Conservation (phyloP, 805 yeast species). For the Saturnispora quitensis region DNA sequence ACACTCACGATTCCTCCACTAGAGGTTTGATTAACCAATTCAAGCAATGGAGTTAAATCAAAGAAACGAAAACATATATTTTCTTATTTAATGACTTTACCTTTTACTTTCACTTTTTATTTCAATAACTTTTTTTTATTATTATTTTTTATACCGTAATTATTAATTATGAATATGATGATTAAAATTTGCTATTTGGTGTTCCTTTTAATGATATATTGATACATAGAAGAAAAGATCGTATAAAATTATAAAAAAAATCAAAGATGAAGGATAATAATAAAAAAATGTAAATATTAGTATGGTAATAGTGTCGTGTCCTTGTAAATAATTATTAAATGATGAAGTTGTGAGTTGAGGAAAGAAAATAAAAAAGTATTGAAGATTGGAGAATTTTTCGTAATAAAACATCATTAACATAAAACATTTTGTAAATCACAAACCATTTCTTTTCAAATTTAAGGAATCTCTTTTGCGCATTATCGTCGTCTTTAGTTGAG, state of each 20-base stretch:
- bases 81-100: background rate
- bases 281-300: too few species aligned
- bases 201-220: background rate
- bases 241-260: background rate
- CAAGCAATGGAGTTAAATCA: conserved; percentile 63
- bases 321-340: background rate
- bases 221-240: background rate
- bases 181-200: background rate
- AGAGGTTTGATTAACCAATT: conserved; percentile 90
- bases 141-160: background rate
- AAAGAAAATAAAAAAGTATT: background rate
- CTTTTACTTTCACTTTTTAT: background rate
- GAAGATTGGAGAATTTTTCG: background rate
- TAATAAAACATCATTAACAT: background rate
- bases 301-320: background rate
- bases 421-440: background rate
- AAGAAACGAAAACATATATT: background rate
- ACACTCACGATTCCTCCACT: conserved; percentile 83
- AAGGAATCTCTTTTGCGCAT: conserved; percentile 7
- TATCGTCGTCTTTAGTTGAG: conserved; percentile 5
- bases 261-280: background rate
- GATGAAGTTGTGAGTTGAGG: background rate
- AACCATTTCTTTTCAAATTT: conserved; percentile 6
- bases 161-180: background rate
- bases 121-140: background rate